Percentiles rank a stretch among this genome's conserved stretches.
Conservation (phyloP, 495 filamentous ascomycete species). For the Cenococcum geophilum region DNA sequence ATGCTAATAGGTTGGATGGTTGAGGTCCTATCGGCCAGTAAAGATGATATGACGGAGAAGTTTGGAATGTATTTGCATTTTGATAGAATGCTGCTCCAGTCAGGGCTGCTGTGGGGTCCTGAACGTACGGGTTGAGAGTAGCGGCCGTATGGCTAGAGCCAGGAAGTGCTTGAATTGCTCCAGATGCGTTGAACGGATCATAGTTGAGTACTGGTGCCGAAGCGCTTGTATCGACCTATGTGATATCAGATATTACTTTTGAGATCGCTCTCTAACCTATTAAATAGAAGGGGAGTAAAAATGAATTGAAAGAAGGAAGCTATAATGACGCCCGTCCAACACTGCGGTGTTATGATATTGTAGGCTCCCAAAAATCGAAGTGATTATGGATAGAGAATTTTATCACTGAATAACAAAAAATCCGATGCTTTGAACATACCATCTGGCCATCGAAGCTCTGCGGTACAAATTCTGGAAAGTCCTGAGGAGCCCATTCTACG, state of each 20-base stretch:
- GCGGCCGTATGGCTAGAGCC: slow-evolving; percentile 19
- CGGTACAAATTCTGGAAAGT: slow-evolving; percentile 77
- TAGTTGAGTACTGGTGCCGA: slow-evolving; percentile 14
- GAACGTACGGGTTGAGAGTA: slow-evolving; percentile 25
- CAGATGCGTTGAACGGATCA: slow-evolving; percentile 25
- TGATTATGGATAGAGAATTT: too few relatives aligned
- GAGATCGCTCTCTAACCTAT: neutral
- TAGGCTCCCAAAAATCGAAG: too few relatives aligned
- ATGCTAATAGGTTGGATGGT: slow-evolving; percentile 66
- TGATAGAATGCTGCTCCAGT: slow-evolving; percentile 60
- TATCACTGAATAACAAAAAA: slow-evolving; percentile 4
- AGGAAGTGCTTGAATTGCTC: slow-evolving; percentile 13
- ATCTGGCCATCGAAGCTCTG: slow-evolving; percentile 62
- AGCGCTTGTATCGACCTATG: slow-evolving; percentile 24
- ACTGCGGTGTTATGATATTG: too few relatives aligned
- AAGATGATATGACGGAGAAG: slow-evolving; percentile 63
- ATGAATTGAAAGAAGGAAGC: too few relatives aligned
- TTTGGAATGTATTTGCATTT: slow-evolving; percentile 20
- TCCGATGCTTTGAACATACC: slow-evolving; percentile 42
- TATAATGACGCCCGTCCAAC: too few relatives aligned
- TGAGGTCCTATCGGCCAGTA: slow-evolving; percentile 85
- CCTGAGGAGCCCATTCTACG: slow-evolving; percentile 52
- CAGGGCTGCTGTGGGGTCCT: slow-evolving; percentile 44
- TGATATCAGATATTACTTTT: neutral
- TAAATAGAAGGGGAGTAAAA: neutral